These are phyloP conservation scores for Strobilomyces dryophilus DNA, from an alignment of 768 basidiomycete species.

Conservation along the genomic window DNA sequence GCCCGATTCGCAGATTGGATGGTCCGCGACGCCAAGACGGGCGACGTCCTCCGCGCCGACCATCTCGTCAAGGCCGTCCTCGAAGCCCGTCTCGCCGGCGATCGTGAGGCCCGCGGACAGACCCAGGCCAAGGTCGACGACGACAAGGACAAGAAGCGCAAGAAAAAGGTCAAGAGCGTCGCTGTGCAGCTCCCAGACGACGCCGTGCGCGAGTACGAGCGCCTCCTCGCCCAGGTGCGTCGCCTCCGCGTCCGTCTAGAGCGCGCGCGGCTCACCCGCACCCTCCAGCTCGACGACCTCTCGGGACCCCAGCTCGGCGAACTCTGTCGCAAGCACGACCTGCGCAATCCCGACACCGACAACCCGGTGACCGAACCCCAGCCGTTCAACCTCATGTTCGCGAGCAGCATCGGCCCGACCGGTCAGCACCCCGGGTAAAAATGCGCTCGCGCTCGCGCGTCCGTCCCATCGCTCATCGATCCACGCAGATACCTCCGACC, in stretches of 20 bases:
- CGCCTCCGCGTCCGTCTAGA: too few relatives aligned
- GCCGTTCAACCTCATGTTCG: slow-evolving; percentile 98
- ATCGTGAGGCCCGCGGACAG: slow-evolving; percentile 82
- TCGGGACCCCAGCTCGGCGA: slow-evolving; percentile 85
- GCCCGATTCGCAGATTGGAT: slow-evolving; percentile 99
- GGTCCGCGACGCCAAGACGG: slow-evolving; percentile 94
- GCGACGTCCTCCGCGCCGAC: slow-evolving; percentile 94
- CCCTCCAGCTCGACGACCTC: slow-evolving; percentile 67
- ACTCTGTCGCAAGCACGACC: slow-evolving; percentile 73
- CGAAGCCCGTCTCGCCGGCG: slow-evolving; percentile 83
- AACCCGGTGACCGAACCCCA: slow-evolving; percentile 93
- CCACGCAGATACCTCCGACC: slow-evolving; percentile 83
- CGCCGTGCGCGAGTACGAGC: slow-evolving; percentile 73
- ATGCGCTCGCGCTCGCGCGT: too few relatives aligned
- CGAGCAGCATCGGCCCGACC: slow-evolving; percentile 94
- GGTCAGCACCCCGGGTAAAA: slow-evolving; percentile 94
- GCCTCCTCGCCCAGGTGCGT: slow-evolving; percentile 81
- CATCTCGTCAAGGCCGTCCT: slow-evolving; percentile 93
- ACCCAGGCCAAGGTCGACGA: slow-evolving; percentile 62
- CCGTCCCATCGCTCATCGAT: too few relatives aligned
- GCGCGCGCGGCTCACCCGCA: neutral
- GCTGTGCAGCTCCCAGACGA: slow-evolving; percentile 73
- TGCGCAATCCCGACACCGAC: slow-evolving; percentile 87
- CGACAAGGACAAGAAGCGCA: slow-evolving; percentile 36
- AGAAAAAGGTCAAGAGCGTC: slow-evolving; percentile 62